Evolutionary conservation across 202 grass and related monocot genomes (phyloP), one percentile per base, ranked within the genome.

Genomic region (Miscanthus sacchariflorus): DNA sequence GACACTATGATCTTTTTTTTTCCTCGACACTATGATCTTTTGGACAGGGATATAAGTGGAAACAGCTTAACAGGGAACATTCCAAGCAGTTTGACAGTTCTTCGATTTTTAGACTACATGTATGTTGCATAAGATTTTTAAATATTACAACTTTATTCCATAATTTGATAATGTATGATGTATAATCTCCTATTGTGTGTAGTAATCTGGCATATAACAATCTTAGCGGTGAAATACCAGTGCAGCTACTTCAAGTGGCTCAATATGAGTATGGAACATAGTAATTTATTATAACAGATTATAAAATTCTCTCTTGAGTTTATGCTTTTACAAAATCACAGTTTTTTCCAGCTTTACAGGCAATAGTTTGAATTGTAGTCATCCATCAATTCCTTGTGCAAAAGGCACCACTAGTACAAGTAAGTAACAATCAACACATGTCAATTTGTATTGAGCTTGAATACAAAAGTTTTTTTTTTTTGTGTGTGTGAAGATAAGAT

Each of bases 291-390:
- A 66, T 50, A 65, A 59, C 30, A 46, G 11, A 46, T 46, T 46
- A 61, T 35, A 68, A 85, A 65, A 19, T 81, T 46, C 30, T 23
- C 28, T 61, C 56, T 23, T n/a, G 30, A 64, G 21, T 12, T 14
- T 59, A 15, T 21, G 33, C 33, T 46, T 76, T 70, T 50, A 70
- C 17, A 44, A 30, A 12, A 61, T 83, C 65, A 79, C 43, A 50
- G 1, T 17, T 50, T 50, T 75, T 65, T 82, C 12, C 44, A 94
- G 92, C 28, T 94, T 87, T 79, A 91, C 81, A 52, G 87, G 64
- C 77, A 94, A 92, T 63, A 68, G 54, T 75, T 88, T 94, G 63
- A 91, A 88, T 48, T 94, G 92, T 78, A 84, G 84, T 14, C 72
- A 70, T 23, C 80, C 87, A 76, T 83, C 86, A 27, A 61, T 42